phyloP scores from a whole-genome alignment of 2,329 filamentous ascomycete genomes.

The Nectriaceae sp. region DNA sequence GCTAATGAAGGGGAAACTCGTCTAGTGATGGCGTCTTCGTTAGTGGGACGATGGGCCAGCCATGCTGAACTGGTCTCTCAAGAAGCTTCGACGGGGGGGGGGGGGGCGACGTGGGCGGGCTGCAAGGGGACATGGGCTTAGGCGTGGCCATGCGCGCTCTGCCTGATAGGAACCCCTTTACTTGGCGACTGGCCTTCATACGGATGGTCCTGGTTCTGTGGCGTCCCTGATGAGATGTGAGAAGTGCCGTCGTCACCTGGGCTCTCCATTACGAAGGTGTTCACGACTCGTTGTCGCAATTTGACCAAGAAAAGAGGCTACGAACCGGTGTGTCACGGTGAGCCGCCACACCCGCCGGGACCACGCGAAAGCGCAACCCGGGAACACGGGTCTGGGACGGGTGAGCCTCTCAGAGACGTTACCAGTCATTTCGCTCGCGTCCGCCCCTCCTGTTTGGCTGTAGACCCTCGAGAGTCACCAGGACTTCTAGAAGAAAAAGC shows the following conservation, averaged over 20 bases:
- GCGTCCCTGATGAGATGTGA: neutral
- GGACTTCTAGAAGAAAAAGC: slow-evolving; percentile 15
- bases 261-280: neutral
- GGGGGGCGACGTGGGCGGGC: too few species aligned
- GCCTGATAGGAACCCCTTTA: neutral
- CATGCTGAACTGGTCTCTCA: slow-evolving; percentile 17
- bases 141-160: neutral
- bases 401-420: slow-evolving; percentile 19
- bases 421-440: slow-evolving; percentile 6
- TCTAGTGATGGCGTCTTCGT: slow-evolving; percentile 16
- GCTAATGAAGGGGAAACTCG: slow-evolving; percentile 22
- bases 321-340: slow-evolving; percentile 3
- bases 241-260: neutral
- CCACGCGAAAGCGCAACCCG: slow-evolving; percentile 21
- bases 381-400: slow-evolving; percentile 35
- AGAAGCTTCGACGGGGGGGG: too few species aligned
- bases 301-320: slow-evolving; percentile 1
- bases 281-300: neutral
- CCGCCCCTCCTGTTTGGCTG: slow-evolving; percentile 3
- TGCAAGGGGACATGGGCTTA: slow-evolving; percentile 10
- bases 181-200: neutral
- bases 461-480: slow-evolving; percentile 2
- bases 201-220: neutral
- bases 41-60: slow-evolving; percentile 15
- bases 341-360: slow-evolving; percentile 18